Evolutionary conservation across 106 monocot species (phyloP).

Genomic region (Chionographis japonica): DNA sequence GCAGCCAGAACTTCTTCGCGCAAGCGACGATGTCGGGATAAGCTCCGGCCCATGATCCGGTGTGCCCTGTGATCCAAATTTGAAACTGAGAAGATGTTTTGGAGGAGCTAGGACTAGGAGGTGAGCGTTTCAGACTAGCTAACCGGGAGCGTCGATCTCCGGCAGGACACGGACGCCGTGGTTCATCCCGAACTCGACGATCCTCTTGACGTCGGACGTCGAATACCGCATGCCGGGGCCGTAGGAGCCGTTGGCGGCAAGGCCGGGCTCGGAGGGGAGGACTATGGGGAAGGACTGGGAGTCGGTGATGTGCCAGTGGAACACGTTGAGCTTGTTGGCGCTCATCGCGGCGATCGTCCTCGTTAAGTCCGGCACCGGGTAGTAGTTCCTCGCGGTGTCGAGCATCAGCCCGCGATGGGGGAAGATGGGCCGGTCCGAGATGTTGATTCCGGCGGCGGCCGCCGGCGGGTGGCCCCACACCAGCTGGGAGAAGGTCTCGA

Average conservation of each 20-base stretch:
- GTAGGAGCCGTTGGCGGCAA: constrained; percentile 64
- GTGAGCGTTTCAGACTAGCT: no score
- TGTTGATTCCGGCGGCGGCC: constrained; percentile 35
- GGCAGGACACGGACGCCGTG: constrained; percentile 72
- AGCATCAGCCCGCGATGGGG: constrained; percentile 73
- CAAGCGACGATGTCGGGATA: no score
- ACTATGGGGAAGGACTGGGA: constrained; percentile 82
- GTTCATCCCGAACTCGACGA: constrained; percentile 44
- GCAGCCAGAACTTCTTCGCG: no score
- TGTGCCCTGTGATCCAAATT: no score
- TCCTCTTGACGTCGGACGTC: constrained; percentile 35
- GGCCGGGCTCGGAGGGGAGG: constrained; percentile 62
- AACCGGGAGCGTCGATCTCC: constrained; percentile 83
- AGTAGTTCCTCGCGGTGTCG: constrained; percentile 84
- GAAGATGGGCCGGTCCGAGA: constrained; percentile 60
- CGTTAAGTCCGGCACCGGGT: constrained; percentile 50
- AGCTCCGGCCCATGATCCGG: no score
- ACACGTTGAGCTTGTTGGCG: constrained; percentile 78
- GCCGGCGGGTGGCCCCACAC: constrained; percentile 27
- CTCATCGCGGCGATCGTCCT: constrained; percentile 73
- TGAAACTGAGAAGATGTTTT: no score
- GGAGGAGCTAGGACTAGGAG: no score
- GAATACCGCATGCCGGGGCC: constrained; percentile 48
- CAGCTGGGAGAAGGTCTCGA: constrained; percentile 87
- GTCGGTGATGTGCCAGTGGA: constrained; percentile 92